A percentile compares a stretch with the other conserved stretches of the same genome.
Conservation (phyloP, 345 rosid species). For the Pistacia vera region DNA sequence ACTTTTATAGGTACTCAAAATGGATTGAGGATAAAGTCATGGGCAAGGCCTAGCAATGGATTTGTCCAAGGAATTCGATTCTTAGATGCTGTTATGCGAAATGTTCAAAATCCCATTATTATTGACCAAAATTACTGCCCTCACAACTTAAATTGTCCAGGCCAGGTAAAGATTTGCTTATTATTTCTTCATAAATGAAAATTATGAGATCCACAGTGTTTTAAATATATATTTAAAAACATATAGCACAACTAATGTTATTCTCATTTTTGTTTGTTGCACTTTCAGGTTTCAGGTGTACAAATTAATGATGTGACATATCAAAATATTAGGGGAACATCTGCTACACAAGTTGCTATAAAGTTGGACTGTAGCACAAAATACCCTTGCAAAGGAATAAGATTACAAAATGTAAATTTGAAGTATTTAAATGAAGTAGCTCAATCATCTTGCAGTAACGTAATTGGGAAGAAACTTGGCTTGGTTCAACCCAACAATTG, state of each 20-base stretch:
- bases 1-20: slow-evolving; percentile 43
- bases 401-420: slow-evolving; percentile 29
- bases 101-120: slow-evolving; percentile 50
- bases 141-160: slow-evolving; percentile 43
- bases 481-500: slow-evolving; percentile 34
- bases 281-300: slow-evolving; percentile 30
- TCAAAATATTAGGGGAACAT: slow-evolving; percentile 38
- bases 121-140: slow-evolving; percentile 71
- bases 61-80: slow-evolving; percentile 49
- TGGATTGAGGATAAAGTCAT: slow-evolving; percentile 66
- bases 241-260: not conserved
- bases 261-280: not conserved
- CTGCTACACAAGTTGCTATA: slow-evolving; percentile 39
- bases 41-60: slow-evolving; percentile 68
- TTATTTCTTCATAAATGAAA: no score
- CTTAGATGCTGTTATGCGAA: slow-evolving; percentile 32
- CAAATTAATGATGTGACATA: slow-evolving; percentile 36
- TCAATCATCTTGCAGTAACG: slow-evolving; percentile 37
- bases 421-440: slow-evolving; percentile 26
- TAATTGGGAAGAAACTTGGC: slow-evolving; percentile 27
- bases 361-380: slow-evolving; percentile 42
- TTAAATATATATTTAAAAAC: no score
- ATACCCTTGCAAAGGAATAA: slow-evolving; percentile 37
- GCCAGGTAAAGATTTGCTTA: slow-evolving; percentile 28
- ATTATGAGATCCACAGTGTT: not conserved